Evolutionary conservation across 2,329 filamentous ascomycete species (phyloP), one percentile per base, ranked within the genome.

Genomic region (Penicillium sp.): DNA sequence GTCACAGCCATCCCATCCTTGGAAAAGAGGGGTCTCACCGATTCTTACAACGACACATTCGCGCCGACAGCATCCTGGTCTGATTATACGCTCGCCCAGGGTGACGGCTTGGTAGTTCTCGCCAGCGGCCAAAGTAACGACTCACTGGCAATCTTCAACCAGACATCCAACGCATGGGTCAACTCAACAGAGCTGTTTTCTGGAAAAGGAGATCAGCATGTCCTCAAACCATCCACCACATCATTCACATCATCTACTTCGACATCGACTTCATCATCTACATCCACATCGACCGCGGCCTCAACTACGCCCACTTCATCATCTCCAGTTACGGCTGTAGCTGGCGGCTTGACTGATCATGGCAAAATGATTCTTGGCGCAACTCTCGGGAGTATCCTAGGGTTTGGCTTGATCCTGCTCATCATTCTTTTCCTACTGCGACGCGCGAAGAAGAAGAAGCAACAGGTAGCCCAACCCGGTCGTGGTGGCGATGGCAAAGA

Each of bases 311-410:
- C 70, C 13, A 67, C 76, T 5, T 62, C 72, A 16, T 62, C 72
- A 38, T 56, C 64, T 13, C 59, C 71, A 26, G 68, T 70, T 24
- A 72, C 75, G 38, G 71, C 69, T 29, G 70, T 69, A 39, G 63
- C 64, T 53, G 62, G 69, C 58, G 62, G 66, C 26, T 59, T 70
- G 24, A 71, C 66, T 31, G 63, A 57, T 35, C 60, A 68, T 38
- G 67, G 67, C 24, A 74, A 80, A 63, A 85, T 85, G 8, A 88
- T 96, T 29, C 81, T 97, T 1, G 92, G 90, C 34, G 89, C 90
- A 49, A 89, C 89, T 0, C 81, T 97, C 1, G 92, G 92, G 13
- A 86, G 87, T n/a, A 85, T 96, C 22, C 83, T 89, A 50, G 91
- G 89, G 18, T 78, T 91, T 50, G 85, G 88, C 20, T 75, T 85